Percentiles rank a stretch among this genome's conserved stretches.
These are phyloP conservation scores for Pisolithus orientalis DNA, from an alignment of 768 basidiomycete species.

Conservation along the genomic window DNA sequence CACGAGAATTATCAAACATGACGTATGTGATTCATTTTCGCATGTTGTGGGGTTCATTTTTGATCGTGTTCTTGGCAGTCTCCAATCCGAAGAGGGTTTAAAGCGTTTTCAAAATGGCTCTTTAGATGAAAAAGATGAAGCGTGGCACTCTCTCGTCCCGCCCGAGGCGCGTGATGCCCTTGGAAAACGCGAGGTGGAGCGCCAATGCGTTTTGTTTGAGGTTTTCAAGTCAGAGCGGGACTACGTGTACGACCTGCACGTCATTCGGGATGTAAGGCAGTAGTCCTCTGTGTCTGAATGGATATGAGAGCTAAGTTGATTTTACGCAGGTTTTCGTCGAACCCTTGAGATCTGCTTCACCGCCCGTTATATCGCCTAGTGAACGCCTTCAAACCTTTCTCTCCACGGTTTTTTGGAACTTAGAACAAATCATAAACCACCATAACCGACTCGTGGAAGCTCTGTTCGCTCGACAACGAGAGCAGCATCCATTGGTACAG, in stretches of 20 bases:
- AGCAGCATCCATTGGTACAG: constrained; percentile 79
- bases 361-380: constrained; percentile 54
- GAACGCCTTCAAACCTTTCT: constrained; percentile 60
- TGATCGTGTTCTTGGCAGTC: constrained; percentile 28
- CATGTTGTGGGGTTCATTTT: background rate
- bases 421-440: constrained; percentile 57
- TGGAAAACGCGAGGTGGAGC: constrained; percentile 69
- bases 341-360: constrained; percentile 51
- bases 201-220: constrained; percentile 87
- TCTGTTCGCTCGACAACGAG: constrained; percentile 75
- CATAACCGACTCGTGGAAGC: constrained; percentile 65
- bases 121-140: constrained; percentile 62
- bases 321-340: constrained; percentile 63
- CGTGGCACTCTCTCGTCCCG: constrained; percentile 81
- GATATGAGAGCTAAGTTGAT: constrained; percentile 1
- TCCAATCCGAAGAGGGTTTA: constrained; percentile 59
- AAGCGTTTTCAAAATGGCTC: constrained; percentile 62
- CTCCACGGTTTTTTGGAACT: constrained; percentile 78
- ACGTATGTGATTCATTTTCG: constrained; percentile 29
- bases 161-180: constrained; percentile 63
- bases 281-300: background rate
- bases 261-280: constrained; percentile 55
- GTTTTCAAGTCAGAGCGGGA: constrained; percentile 85
- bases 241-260: constrained; percentile 76
- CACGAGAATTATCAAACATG: constrained; percentile 30